Base-by-base conservation (phyloP, 768 basidiomycete genomes). In the Phylloporus sp. region DNA sequence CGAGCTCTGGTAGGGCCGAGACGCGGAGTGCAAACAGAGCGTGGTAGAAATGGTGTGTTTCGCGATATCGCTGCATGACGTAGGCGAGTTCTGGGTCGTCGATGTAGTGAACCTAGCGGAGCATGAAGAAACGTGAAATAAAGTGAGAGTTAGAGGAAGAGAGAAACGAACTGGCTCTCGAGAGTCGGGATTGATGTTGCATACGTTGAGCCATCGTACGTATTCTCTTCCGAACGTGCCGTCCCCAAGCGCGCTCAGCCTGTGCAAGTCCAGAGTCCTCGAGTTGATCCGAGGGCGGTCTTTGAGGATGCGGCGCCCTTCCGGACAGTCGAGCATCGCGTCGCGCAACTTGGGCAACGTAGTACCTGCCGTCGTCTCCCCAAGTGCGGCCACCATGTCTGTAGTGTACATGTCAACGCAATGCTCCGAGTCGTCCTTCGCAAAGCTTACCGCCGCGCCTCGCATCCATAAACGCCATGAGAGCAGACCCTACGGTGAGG, bases 31-130 rank as follows among this genome's bases (percentile, higher is more conserved):
- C 81, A 70, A 82, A 83, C 50, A 98, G 77, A 59, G 89, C 90
- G 62, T 99, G 96, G 62, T 97, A 96, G 56, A 98, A 86, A 69
- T 99, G 95, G 68, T 99, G 96, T 53, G 88, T 95, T 70, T 99
- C 94, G 21, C 95, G 85, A 65, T 98, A 99, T 41, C 95, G 85
- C 56, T 94, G 90, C 87, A 99, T 91, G 45, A 98, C 89, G 66
- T 96, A 98, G 21, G 96, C 96, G 10, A 96, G 79, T 59, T 96
- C 94, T 3, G 93, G 92, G 59, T 97, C 91, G 60, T 87, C 80
- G 46, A 98, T 85, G 60, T 97, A 98, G 54, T 85, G 89, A 6
- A 96, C 94, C 94, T 97, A 58, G 9, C 47, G 8, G 9, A 18
- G 9, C 29, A 22, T 50, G 44, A 50, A 47, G 39, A 20, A n/a